A percentile compares a stretch with the other conserved stretches of the same genome.
These are phyloP conservation scores for Paecilomyces variotii DNA, from an alignment of 2,329 filamentous ascomycete genomes.

Conservation along the genomic window DNA sequence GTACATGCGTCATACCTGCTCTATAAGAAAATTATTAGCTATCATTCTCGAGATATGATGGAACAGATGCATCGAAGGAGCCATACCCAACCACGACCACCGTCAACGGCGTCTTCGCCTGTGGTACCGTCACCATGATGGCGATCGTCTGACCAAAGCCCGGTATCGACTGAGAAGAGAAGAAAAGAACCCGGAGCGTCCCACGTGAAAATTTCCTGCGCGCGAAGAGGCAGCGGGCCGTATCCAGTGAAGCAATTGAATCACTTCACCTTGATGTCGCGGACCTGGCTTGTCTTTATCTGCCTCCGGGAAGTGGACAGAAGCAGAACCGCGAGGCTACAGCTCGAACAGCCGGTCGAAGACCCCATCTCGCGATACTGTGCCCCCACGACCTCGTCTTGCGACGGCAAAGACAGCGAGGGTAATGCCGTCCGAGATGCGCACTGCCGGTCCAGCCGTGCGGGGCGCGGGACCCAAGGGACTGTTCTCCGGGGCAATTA, in stretches of 20 bases:
- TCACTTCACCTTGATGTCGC: not conserved
- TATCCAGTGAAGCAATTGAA: not conserved
- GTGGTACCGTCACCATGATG: conserved; percentile 9
- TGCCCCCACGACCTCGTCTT: not conserved
- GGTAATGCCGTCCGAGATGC: not conserved
- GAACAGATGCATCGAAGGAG: not conserved
- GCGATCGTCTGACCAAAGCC: conserved; percentile 5
- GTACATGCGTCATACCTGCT: conserved; percentile 17
- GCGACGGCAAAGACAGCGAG: not conserved
- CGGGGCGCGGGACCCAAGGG: not conserved
- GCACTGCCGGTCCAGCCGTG: not conserved
- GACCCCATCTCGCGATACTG: not conserved
- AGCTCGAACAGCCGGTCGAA: not conserved
- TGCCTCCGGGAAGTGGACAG: not conserved
- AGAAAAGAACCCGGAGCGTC: not conserved
- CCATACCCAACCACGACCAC: conserved; percentile 29
- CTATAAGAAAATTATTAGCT: conserved; percentile 7
- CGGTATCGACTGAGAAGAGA: not conserved
- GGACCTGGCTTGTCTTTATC: not conserved
- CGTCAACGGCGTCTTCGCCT: conserved; percentile 20
- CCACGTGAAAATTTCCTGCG: not conserved
- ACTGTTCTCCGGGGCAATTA: not conserved
- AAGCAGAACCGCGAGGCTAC: not conserved
- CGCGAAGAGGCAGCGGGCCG: not conserved
- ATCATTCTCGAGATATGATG: not conserved